Conservation (phyloP, 345 rosid genomes). For the Lumnitzera racemosa region DNA sequence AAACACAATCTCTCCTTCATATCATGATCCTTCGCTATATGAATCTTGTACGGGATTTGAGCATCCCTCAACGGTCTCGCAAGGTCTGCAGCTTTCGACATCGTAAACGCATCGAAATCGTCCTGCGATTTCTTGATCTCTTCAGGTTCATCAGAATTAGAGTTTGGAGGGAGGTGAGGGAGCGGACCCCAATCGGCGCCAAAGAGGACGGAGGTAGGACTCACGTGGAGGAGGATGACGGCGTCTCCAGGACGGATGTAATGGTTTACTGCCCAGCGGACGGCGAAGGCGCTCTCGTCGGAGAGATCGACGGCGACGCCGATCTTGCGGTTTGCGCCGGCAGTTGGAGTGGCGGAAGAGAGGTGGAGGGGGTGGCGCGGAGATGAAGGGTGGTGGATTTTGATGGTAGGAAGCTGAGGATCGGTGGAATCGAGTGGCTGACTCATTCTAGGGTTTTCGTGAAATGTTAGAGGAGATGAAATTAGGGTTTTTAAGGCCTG, state of each 20-base stretch:
- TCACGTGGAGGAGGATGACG: constrained; percentile 90
- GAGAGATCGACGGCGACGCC: constrained; percentile 94
- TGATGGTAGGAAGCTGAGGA: constrained; percentile 66
- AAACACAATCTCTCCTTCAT: constrained; percentile 92
- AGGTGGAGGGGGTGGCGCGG: constrained; percentile 28
- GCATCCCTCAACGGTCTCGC: constrained; percentile 81
- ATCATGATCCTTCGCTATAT: constrained; percentile 89
- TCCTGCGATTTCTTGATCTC: constrained; percentile 43
- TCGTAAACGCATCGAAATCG: constrained; percentile 68
- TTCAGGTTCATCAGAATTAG: constrained; percentile 8
- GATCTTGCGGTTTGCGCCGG: constrained; percentile 80
- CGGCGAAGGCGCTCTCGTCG: constrained; percentile 75
- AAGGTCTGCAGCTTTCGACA: constrained; percentile 60
- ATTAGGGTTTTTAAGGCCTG: too few relatives aligned
- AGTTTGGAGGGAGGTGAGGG: constrained; percentile 26
- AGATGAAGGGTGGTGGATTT: constrained; percentile 51
- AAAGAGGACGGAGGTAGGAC: constrained; percentile 87
- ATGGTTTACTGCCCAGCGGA: constrained; percentile 79
- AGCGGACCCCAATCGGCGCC: constrained; percentile 99
- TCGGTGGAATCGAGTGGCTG: constrained; percentile 30
- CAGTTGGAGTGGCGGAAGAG: constrained; percentile 58
- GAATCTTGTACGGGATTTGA: constrained; percentile 78
- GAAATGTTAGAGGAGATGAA: not conserved
- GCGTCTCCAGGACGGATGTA: constrained; percentile 94
- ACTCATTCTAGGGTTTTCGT: constrained; percentile 18